Evolutionary conservation across 1,139 yeast species (phyloP).

Genomic region (Geotrichum aggregatum): DNA sequence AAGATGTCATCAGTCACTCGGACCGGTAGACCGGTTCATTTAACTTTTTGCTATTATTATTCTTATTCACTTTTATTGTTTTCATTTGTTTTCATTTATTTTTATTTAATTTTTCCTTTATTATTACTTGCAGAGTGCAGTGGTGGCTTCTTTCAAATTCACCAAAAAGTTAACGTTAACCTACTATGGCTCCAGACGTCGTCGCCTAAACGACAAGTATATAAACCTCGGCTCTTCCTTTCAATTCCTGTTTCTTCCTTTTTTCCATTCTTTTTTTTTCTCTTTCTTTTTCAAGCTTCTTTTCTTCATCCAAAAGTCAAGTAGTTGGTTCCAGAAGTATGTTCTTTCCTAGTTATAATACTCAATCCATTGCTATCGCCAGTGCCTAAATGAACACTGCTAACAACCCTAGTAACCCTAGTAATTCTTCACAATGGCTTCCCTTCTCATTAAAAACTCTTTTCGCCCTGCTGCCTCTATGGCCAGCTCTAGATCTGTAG

Average conservation of each 20-base stretch:
- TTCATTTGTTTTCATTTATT: neutral
- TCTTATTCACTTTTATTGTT: neutral
- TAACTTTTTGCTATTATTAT: neutral
- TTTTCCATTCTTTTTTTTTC: neutral
- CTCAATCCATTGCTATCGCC: neutral
- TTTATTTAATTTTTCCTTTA: neutral
- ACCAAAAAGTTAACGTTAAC: too few relatives aligned
- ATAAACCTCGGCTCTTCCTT: slow-evolving; percentile 10
- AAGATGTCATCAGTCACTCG: neutral
- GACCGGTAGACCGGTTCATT: neutral
- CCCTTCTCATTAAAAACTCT: slow-evolving; percentile 21
- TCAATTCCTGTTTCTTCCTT: neutral
- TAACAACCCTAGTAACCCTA: neutral
- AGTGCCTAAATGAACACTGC: neutral
- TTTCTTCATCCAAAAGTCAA: neutral
- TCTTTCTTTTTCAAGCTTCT: neutral
- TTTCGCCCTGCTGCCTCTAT: slow-evolving; percentile 20
- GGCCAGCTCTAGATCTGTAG: slow-evolving; percentile 20
- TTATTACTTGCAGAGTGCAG: neutral
- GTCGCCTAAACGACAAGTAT: too few relatives aligned
- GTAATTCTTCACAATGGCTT: slow-evolving; percentile 20
- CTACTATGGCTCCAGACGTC: too few relatives aligned
- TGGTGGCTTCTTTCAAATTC: neutral
- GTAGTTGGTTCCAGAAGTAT: slow-evolving; percentile 14
- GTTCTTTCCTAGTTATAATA: neutral